phyloP scores from a whole-genome alignment of 495 filamentous ascomycete genomes.

The Corynascus novoguineensis region DNA sequence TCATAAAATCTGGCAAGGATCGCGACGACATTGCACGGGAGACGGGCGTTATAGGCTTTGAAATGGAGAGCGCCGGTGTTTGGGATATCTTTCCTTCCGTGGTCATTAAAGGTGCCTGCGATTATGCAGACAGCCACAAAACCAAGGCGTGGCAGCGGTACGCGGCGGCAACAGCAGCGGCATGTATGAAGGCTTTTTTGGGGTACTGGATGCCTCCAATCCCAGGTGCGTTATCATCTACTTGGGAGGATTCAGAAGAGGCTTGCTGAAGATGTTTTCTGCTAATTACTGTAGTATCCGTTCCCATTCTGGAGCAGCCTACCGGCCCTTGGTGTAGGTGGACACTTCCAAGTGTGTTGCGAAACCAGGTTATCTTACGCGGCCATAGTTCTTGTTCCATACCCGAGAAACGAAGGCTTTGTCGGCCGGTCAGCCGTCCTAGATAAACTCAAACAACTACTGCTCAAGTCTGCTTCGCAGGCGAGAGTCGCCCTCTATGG shows the following conservation, averaged over 20 bases:
- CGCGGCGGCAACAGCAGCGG: conserved; percentile 37
- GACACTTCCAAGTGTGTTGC: background rate
- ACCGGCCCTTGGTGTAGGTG: background rate
- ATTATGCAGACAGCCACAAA: conserved; percentile 44
- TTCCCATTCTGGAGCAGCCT: background rate
- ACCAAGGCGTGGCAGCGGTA: conserved; percentile 39
- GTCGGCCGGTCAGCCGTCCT: background rate
- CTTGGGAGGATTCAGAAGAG: background rate
- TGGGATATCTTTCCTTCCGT: conserved; percentile 35
- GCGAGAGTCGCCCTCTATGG: conserved; percentile 38
- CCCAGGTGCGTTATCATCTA: background rate
- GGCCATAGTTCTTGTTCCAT: conserved; percentile 6
- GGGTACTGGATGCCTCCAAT: conserved; percentile 4
- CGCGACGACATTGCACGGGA: conserved; percentile 20
- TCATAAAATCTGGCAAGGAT: conserved; percentile 27
- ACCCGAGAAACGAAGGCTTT: background rate
- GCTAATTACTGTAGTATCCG: background rate
- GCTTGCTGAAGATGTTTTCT: too few relatives aligned
- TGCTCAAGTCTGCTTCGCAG: background rate
- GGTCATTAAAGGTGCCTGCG: conserved; percentile 37
- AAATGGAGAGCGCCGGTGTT: conserved; percentile 42
- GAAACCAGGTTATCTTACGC: background rate
- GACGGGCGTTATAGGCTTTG: conserved; percentile 32
- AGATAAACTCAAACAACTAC: background rate
- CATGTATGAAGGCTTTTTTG: conserved; percentile 20